Conservation (phyloP, 257 asterid species). For the Eustoma russellianum region DNA sequence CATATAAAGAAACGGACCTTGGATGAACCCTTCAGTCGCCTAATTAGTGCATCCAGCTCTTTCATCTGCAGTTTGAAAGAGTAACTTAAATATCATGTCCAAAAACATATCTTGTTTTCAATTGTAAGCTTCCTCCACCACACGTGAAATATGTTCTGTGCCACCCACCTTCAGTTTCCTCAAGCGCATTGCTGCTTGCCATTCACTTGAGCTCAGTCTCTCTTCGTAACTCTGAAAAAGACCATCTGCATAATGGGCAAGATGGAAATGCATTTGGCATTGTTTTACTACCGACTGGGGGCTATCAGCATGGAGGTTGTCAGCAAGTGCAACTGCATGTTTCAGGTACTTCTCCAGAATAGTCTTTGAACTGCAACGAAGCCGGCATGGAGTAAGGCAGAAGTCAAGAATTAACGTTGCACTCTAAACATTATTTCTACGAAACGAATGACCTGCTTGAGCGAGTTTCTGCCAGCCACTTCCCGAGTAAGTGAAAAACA, state of each 20-base stretch:
- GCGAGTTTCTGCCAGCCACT: slow-evolving; percentile 95
- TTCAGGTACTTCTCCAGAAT: slow-evolving; percentile 89
- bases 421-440: neutral
- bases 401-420: neutral
- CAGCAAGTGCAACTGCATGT: slow-evolving; percentile 82
- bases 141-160: neutral
- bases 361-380: slow-evolving; percentile 70
- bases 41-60: slow-evolving; percentile 81
- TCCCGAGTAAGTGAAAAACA: slow-evolving; percentile 84
- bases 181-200: slow-evolving; percentile 87
- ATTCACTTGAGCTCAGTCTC: slow-evolving; percentile 84
- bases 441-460: slow-evolving; percentile 81
- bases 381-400: slow-evolving; percentile 1
- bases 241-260: slow-evolving; percentile 95
- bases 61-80: slow-evolving; percentile 42
- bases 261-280: slow-evolving; percentile 95
- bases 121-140: neutral
- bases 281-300: slow-evolving; percentile 53
- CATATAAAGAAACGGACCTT: slow-evolving; percentile 35
- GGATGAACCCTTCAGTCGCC: slow-evolving; percentile 62
- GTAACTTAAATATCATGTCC: neutral
- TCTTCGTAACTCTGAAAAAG: slow-evolving; percentile 91
- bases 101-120: neutral
- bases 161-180: slow-evolving; percentile 69
- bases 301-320: slow-evolving; percentile 41